These are phyloP conservation scores for Lecanicillium sp. DNA, from an alignment of 2,329 filamentous ascomycete genomes.

Conservation along the genomic window DNA sequence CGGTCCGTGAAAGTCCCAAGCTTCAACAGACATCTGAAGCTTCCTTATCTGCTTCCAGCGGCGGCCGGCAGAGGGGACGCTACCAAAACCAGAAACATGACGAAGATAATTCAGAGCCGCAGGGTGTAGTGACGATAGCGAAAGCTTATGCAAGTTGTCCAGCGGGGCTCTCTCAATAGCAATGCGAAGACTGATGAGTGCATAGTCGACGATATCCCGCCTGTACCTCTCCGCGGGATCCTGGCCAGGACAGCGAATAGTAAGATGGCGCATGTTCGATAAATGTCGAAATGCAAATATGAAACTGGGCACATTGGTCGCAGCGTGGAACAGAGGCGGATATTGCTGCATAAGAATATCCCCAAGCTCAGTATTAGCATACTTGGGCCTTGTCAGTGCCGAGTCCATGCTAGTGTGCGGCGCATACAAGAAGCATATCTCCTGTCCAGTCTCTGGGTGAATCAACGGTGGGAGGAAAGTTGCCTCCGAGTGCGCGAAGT, in stretches of 20 bases:
- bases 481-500: slow-evolving; percentile 64
- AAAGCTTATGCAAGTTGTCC: slow-evolving; percentile 57
- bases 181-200: slow-evolving; percentile 78
- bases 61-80: slow-evolving; percentile 60
- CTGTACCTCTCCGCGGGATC: slow-evolving; percentile 61
- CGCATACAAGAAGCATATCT: slow-evolving; percentile 74
- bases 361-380: slow-evolving; percentile 69
- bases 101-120: slow-evolving; percentile 70
- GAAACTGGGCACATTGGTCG: slow-evolving; percentile 80
- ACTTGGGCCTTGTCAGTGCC: slow-evolving; percentile 60
- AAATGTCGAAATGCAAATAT: slow-evolving; percentile 64
- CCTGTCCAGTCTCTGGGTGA: slow-evolving; percentile 65
- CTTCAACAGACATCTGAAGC: slow-evolving; percentile 64
- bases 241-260: slow-evolving; percentile 68
- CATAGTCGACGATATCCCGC: slow-evolving; percentile 76
- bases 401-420: slow-evolving; percentile 61
- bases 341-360: slow-evolving; percentile 81
- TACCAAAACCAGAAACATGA: slow-evolving; percentile 65
- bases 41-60: slow-evolving; percentile 73
- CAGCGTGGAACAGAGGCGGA: slow-evolving; percentile 80
- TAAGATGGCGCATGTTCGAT: slow-evolving; percentile 63
- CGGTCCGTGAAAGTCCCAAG: slow-evolving; percentile 54
- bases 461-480: slow-evolving; percentile 81
- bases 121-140: slow-evolving; percentile 66
- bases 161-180: slow-evolving; percentile 68